Conservation (phyloP, 2,329 filamentous ascomycete species). For the Coleophoma eucalyptorum region DNA sequence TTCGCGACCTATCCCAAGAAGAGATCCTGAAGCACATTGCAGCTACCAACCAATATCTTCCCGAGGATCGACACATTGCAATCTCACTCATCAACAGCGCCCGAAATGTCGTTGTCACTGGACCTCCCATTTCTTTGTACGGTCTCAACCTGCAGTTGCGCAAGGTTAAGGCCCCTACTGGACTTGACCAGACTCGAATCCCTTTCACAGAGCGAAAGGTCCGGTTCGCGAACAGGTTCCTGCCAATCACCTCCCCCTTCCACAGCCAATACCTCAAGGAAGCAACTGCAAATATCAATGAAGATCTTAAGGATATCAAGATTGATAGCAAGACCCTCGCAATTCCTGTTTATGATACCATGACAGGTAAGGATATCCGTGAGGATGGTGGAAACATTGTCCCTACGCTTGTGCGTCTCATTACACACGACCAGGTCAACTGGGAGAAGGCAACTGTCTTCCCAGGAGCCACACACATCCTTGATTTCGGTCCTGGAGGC, state of each 20-base stretch:
- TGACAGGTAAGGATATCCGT: constrained; percentile 81
- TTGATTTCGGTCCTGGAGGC: constrained; percentile 95
- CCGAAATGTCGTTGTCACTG: constrained; percentile 93
- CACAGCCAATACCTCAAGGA: constrained; percentile 91
- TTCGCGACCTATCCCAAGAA: constrained; percentile 82
- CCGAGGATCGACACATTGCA: constrained; percentile 85
- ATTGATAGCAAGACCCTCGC: constrained; percentile 72
- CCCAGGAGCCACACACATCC: constrained; percentile 83
- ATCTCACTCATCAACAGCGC: constrained; percentile 97
- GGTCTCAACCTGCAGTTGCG: constrained; percentile 92
- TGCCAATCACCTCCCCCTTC: constrained; percentile 97
- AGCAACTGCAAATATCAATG: constrained; percentile 77
- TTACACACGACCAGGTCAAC: constrained; percentile 89
- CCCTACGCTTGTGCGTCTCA: constrained; percentile 82
- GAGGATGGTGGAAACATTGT: constrained; percentile 74
- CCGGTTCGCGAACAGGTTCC: constrained; percentile 93
- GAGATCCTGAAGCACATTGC: constrained; percentile 97
- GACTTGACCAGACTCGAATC: constrained; percentile 89
- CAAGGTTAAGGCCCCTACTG: constrained; percentile 97
- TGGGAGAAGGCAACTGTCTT: constrained; percentile 96
- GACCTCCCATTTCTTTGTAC: constrained; percentile 91
- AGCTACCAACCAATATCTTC: constrained; percentile 93
- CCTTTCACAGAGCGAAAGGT: constrained; percentile 95
- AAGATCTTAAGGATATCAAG: constrained; percentile 79
- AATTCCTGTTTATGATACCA: constrained; percentile 87